Conservation (phyloP, 345 rosid species). For the Microthlaspi erraticum region DNA sequence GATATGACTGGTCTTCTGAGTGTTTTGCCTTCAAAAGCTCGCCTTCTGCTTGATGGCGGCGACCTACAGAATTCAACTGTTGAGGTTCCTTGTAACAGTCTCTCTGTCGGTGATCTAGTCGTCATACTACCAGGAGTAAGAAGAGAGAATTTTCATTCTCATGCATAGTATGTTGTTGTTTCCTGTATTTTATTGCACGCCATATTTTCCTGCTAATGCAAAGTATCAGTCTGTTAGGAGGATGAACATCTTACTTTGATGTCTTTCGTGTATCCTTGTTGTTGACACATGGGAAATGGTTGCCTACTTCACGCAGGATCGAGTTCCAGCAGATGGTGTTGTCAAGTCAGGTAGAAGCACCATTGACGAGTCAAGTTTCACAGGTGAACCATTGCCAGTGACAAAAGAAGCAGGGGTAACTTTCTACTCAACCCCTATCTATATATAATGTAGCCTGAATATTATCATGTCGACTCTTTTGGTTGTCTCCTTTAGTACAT, state of each 20-base stretch:
- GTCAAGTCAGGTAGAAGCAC: constrained; percentile 95
- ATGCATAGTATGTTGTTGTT: constrained; percentile 30
- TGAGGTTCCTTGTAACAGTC: constrained; percentile 86
- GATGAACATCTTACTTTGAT: background rate
- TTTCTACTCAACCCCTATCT: constrained; percentile 34
- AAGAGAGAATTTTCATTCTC: constrained; percentile 43
- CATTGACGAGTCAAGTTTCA: constrained; percentile 93
- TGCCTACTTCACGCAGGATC: constrained; percentile 62
- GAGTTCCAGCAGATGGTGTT: constrained; percentile 91
- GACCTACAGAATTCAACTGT: constrained; percentile 56
- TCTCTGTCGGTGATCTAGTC: constrained; percentile 87
- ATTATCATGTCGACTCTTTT: background rate
- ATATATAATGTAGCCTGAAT: constrained; percentile 22
- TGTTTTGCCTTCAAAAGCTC: constrained; percentile 91
- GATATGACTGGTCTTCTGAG: constrained; percentile 95
- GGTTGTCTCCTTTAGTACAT: constrained; percentile 6
- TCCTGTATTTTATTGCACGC: constrained; percentile 20
- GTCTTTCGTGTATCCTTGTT: constrained; percentile 3
- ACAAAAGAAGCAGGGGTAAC: constrained; percentile 89
- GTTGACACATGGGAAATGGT: constrained; percentile 22
- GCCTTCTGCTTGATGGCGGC: constrained; percentile 71
- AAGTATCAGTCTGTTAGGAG: background rate
- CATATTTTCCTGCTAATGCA: background rate
- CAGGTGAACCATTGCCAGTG: constrained; percentile 97
- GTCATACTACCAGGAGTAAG: constrained; percentile 93